These are phyloP conservation scores for Neurospora sp. DNA, from an alignment of 495 filamentous ascomycete species.

Conservation along the genomic window DNA sequence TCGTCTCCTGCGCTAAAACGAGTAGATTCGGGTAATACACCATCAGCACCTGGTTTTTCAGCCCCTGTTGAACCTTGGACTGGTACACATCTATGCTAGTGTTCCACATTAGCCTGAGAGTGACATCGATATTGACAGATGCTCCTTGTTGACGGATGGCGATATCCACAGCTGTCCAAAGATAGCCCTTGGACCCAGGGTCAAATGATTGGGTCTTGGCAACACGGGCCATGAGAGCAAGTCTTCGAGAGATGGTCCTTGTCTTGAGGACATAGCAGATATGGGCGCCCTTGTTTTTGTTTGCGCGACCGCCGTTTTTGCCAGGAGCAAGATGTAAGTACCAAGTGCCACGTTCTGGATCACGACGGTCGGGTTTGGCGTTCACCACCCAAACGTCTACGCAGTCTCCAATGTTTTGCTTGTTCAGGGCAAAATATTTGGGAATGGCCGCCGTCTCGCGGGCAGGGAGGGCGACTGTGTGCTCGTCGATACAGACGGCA, in stretches of 20 bases:
- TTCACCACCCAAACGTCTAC: neutral
- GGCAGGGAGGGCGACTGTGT: conserved; percentile 7
- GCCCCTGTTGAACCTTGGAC: conserved; percentile 5
- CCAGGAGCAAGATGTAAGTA: conserved; percentile 7
- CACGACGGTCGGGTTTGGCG: neutral
- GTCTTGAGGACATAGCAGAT: conserved; percentile 1
- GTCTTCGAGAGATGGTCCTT: neutral
- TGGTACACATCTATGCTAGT: conserved; percentile 6
- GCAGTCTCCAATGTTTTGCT: conserved; percentile 6
- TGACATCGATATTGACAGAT: conserved; percentile 5
- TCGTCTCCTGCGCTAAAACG: neutral
- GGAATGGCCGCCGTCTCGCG: neutral
- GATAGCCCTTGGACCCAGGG: conserved; percentile 9
- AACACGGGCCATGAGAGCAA: conserved; percentile 5
- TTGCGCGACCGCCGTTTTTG: neutral
- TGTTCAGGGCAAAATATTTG: neutral
- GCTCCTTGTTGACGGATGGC: conserved; percentile 10
- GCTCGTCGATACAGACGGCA: conserved; percentile 17
- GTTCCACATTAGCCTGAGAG: conserved; percentile 18
- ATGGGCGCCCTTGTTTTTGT: neutral
- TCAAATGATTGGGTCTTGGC: conserved; percentile 3
- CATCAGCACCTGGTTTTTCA: conserved; percentile 13
- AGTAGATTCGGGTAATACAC: conserved; percentile 18
- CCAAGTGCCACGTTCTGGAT: neutral
- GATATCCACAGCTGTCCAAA: conserved; percentile 15